A percentile compares a stretch with the other conserved stretches of the same genome.
Conservation (phyloP, 352 stramenopile species). For the Pythium volutum region DNA sequence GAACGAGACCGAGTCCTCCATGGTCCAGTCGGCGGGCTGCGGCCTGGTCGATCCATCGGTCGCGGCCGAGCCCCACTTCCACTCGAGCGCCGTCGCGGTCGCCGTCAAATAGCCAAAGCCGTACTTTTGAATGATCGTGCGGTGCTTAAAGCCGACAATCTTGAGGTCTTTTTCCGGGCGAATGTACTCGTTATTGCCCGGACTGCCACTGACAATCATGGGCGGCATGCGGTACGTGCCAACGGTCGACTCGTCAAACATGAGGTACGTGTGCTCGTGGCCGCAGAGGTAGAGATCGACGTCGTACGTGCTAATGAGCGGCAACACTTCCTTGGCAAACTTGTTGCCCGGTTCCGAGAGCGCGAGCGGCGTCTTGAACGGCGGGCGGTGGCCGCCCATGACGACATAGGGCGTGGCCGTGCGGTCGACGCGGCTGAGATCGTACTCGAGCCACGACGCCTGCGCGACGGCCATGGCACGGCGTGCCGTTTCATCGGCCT, state of each 20-base stretch:
- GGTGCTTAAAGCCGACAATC: conserved; percentile 54
- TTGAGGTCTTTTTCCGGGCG: conserved; percentile 40
- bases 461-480: conserved; percentile 30
- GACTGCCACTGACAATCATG: conserved; percentile 69
- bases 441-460: conserved; percentile 62
- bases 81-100: conserved; percentile 47
- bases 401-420: conserved; percentile 63
- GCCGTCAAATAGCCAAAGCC: conserved; percentile 70
- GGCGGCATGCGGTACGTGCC: conserved; percentile 51
- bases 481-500: conserved; percentile 41
- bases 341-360: conserved; percentile 41
- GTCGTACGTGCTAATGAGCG: conserved; percentile 67
- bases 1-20: conserved; percentile 49
- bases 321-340: conserved; percentile 65
- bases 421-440: conserved; percentile 64
- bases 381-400: conserved; percentile 64
- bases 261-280: conserved; percentile 72
- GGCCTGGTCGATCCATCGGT: conserved; percentile 41
- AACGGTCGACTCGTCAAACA: conserved; percentile 54
- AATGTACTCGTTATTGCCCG: conserved; percentile 80
- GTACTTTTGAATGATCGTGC: conserved; percentile 69
- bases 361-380: conserved; percentile 59
- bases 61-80: conserved; percentile 57
- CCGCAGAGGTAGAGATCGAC: conserved; percentile 70
- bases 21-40: conserved; percentile 41